Evolutionary conservation across 768 basidiomycete genomes (phyloP).

Genomic region (Infundibulicybe gibba): DNA sequence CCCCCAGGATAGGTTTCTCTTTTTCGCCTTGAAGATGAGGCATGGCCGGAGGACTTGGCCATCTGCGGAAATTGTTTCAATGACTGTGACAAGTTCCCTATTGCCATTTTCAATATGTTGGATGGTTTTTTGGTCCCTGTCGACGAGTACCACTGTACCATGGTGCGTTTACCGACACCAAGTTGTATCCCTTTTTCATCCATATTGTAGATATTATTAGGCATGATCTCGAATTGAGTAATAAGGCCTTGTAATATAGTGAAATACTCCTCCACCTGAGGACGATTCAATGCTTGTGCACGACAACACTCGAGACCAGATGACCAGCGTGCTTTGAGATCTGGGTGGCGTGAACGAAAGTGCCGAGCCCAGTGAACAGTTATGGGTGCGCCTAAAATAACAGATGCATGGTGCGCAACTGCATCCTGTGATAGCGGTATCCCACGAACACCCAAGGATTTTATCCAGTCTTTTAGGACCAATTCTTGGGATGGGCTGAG

Average conservation of each 20-base stretch:
- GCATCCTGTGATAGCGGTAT: slow-evolving; percentile 12
- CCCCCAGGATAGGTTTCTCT: slow-evolving; percentile 16
- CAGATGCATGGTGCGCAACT: slow-evolving; percentile 11
- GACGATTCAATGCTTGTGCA: slow-evolving; percentile 16
- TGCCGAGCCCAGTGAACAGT: slow-evolving; percentile 11
- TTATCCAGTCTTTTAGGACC: slow-evolving; percentile 20
- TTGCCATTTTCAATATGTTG: slow-evolving; percentile 23
- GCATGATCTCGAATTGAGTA: slow-evolving; percentile 11
- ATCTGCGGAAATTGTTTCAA: slow-evolving; percentile 42
- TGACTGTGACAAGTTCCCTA: slow-evolving; percentile 41
- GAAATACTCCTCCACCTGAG: slow-evolving; percentile 15
- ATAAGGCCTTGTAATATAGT: slow-evolving; percentile 8
- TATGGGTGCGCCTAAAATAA: slow-evolving; percentile 8
- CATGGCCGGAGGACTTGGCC: slow-evolving; percentile 29
- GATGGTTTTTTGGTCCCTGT: slow-evolving; percentile 10
- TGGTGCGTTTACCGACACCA: slow-evolving; percentile 15
- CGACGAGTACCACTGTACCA: slow-evolving; percentile 7
- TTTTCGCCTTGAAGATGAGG: slow-evolving; percentile 33
- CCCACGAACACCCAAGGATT: slow-evolving; percentile 11
- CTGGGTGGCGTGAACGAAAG: slow-evolving; percentile 15
- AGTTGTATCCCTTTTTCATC: slow-evolving; percentile 26
- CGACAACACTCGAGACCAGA: slow-evolving; percentile 16
- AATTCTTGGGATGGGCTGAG: slow-evolving; percentile 16
- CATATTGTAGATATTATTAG: slow-evolving; percentile 22
- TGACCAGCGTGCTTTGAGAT: slow-evolving; percentile 17